phyloP scores from a whole-genome alignment of 768 basidiomycete species.

The Strobilomyces echinocephalus region DNA sequence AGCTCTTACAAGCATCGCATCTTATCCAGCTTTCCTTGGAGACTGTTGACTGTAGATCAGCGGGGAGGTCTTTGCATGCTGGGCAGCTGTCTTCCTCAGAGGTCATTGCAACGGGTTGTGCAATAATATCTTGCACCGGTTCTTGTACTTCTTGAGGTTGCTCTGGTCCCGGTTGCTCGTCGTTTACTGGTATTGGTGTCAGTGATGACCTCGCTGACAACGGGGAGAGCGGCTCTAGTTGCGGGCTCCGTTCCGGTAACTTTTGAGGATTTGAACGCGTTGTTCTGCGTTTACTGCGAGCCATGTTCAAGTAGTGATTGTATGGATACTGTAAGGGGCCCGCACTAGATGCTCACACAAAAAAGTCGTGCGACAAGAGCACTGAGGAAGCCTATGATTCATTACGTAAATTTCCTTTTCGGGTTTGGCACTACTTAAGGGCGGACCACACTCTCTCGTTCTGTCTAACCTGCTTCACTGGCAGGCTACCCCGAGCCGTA shows the following conservation, averaged over 20 bases:
- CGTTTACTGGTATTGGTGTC: conserved; percentile 24
- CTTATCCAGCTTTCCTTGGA: conserved; percentile 77
- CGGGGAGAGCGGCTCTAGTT: conserved; percentile 29
- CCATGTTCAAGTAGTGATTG: conserved; percentile 31
- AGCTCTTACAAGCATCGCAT: conserved; percentile 76
- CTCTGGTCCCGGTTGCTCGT: conserved; percentile 13
- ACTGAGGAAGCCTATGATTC: neutral
- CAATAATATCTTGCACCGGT: conserved; percentile 9
- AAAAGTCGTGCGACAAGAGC: conserved; percentile 9
- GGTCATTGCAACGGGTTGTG: conserved; percentile 5
- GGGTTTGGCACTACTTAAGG: neutral
- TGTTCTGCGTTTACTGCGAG: conserved; percentile 41
- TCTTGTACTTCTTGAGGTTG: conserved; percentile 16
- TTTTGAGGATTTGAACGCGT: conserved; percentile 36
- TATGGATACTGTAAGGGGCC: conserved; percentile 7
- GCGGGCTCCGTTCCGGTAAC: conserved; percentile 31
- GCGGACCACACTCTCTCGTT: too few species aligned
- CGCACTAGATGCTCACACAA: conserved; percentile 5
- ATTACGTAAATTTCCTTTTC: conserved; percentile 29
- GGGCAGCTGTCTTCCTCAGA: conserved; percentile 42
- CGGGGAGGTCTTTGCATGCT: conserved; percentile 41
- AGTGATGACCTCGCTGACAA: conserved; percentile 28
- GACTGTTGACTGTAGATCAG: conserved; percentile 30
- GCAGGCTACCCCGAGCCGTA: too few species aligned
- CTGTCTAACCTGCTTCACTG: too few species aligned